Evolutionary conservation across 441 rosid species (phyloP).

Genomic region (Manihot esculenta): DNA sequence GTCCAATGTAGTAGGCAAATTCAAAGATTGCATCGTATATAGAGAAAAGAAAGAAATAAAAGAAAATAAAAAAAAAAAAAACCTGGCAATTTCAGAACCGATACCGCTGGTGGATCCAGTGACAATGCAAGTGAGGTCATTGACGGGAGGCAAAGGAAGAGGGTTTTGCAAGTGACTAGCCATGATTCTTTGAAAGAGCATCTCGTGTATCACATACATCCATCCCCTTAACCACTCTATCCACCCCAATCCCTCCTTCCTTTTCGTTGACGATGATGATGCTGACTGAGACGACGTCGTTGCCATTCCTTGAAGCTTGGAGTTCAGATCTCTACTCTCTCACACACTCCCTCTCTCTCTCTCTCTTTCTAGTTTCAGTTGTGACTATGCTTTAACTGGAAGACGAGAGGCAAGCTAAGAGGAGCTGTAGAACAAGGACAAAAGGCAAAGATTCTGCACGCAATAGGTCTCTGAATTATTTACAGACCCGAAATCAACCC

Average conservation of each 20-base stretch:
- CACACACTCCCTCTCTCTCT: neutral
- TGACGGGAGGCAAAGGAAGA: constrained; percentile 77
- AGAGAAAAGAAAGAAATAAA: neutral
- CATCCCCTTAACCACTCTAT: constrained; percentile 94
- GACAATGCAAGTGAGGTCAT: constrained; percentile 78
- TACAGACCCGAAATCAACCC: no score
- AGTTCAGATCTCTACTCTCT: constrained; percentile 4
- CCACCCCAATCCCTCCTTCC: constrained; percentile 82
- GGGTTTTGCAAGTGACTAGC: constrained; percentile 85
- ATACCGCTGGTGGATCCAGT: constrained; percentile 98
- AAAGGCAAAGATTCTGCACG: no score
- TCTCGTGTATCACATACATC: constrained; percentile 63
- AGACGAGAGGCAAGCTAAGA: neutral
- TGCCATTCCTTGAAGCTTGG: neutral
- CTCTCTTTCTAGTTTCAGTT: neutral
- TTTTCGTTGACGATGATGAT: constrained; percentile 27
- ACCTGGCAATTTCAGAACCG: constrained; percentile 89
- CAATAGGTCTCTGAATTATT: no score
- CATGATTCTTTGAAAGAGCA: constrained; percentile 81
- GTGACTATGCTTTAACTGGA: neutral
- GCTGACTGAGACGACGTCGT: constrained; percentile 19
- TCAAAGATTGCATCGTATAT: no score
- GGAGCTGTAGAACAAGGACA: no score
- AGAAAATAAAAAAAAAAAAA: neutral
- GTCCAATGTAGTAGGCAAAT: no score